Evolutionary conservation across 2,329 filamentous ascomycete species (phyloP).

Genomic region (Colletotrichum sp.): DNA sequence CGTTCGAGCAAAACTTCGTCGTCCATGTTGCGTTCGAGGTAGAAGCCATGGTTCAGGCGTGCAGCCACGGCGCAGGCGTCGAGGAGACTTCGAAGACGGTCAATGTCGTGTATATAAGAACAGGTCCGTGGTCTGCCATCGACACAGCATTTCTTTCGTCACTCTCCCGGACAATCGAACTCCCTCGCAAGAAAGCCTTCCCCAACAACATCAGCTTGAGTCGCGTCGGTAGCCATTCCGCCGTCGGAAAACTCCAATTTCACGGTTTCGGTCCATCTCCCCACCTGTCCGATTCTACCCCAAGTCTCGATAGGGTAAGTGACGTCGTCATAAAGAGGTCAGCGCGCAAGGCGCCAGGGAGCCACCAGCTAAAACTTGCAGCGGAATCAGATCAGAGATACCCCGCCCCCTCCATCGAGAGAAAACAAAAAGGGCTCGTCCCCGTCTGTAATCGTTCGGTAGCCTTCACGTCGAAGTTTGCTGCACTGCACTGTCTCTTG

Average conservation of each 20-base stretch:
- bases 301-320: slow-evolving; percentile 12
- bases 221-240: neutral
- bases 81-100: neutral
- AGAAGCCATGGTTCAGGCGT: neutral
- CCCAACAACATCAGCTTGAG: neutral
- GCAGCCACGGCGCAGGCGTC: neutral
- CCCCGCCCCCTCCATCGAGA: slow-evolving; percentile 9
- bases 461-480: neutral
- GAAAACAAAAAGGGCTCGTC: slow-evolving; percentile 5
- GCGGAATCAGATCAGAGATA: slow-evolving; percentile 8
- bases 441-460: neutral
- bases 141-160: neutral
- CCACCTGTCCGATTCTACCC: neutral
- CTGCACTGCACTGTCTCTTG: slow-evolving; percentile 3
- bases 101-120: neutral
- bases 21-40: neutral
- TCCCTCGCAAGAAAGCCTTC: neutral
- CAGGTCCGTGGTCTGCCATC: neutral
- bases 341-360: neutral
- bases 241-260: slow-evolving; percentile 5
- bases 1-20: neutral
- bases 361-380: slow-evolving; percentile 16
- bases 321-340: slow-evolving; percentile 17
- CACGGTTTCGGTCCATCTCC: slow-evolving; percentile 8
- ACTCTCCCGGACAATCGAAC: neutral